Evolutionary conservation across 306 rosid genomes (phyloP).

Genomic region (Cicer pinnatifidum): DNA sequence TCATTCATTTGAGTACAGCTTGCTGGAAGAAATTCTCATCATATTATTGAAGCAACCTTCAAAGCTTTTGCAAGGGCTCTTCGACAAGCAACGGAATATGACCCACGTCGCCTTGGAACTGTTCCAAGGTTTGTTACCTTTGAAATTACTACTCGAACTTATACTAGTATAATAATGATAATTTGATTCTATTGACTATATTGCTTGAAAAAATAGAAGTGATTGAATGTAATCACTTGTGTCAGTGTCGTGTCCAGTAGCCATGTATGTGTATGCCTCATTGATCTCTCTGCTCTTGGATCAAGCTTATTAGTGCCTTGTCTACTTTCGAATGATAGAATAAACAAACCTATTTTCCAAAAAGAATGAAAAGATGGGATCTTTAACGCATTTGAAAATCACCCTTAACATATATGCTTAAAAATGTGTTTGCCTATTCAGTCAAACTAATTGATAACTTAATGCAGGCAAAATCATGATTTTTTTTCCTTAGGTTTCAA

Average conservation of each 20-base stretch:
- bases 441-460: background rate
- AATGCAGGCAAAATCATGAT: constrained; percentile 7
- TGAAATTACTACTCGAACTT: constrained; percentile 14
- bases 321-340: constrained; percentile 2
- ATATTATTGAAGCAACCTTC: constrained; percentile 88
- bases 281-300: background rate
- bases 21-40: constrained; percentile 89
- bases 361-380: background rate
- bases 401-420: background rate
- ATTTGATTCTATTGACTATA: background rate
- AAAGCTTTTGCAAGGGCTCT: constrained; percentile 95
- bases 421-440: background rate
- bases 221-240: too few species aligned
- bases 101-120: constrained; percentile 70
- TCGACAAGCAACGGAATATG: constrained; percentile 80
- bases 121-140: constrained; percentile 71
- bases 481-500: background rate
- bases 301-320: background rate
- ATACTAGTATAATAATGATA: background rate
- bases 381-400: background rate
- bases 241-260: too few species aligned
- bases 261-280: too few species aligned
- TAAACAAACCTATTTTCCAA: background rate
- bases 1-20: constrained; percentile 59
- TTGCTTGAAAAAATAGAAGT: background rate